Conservation (phyloP, 1,284 basidiomycete genomes). For the Malassezia brasiliensis region DNA sequence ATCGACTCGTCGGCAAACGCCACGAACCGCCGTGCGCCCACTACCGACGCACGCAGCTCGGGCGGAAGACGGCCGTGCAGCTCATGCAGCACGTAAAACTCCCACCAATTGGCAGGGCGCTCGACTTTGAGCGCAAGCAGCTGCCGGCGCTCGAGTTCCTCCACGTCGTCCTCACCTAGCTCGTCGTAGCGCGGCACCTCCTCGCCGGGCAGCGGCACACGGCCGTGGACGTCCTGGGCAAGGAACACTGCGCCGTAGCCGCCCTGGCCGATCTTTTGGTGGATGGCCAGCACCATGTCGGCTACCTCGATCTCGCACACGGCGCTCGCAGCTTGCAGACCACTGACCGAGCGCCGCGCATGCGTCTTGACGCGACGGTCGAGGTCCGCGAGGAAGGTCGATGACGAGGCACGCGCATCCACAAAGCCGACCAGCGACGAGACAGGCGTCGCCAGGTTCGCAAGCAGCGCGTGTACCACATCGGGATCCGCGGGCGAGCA, state of each 20-base stretch:
- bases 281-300: slow-evolving; percentile 56
- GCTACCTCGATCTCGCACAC: slow-evolving; percentile 51
- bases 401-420: slow-evolving; percentile 56
- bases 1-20: slow-evolving; percentile 66
- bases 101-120: slow-evolving; percentile 79
- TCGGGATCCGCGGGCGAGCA: slow-evolving; percentile 73
- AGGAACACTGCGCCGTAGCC: slow-evolving; percentile 89
- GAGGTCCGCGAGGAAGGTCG: slow-evolving; percentile 58
- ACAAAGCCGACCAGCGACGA: slow-evolving; percentile 57
- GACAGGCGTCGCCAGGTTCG: slow-evolving; percentile 56
- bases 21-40: slow-evolving; percentile 33
- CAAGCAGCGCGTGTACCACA: slow-evolving; percentile 60
- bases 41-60: slow-evolving; percentile 23
- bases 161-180: slow-evolving; percentile 57
- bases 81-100: slow-evolving; percentile 74
- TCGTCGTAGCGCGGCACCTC: slow-evolving; percentile 51
- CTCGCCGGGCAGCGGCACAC: slow-evolving; percentile 14
- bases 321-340: slow-evolving; percentile 8
- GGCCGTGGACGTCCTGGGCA: slow-evolving; percentile 53
- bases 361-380: slow-evolving; percentile 32
- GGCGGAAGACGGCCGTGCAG: slow-evolving; percentile 53
- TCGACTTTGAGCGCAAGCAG: slow-evolving; percentile 86
- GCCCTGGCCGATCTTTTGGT: slow-evolving; percentile 87
- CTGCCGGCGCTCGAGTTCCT: slow-evolving; percentile 55
- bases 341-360: slow-evolving; percentile 45